phyloP scores from a whole-genome alignment of 345 rosid species.

The Microcos paniculata region DNA sequence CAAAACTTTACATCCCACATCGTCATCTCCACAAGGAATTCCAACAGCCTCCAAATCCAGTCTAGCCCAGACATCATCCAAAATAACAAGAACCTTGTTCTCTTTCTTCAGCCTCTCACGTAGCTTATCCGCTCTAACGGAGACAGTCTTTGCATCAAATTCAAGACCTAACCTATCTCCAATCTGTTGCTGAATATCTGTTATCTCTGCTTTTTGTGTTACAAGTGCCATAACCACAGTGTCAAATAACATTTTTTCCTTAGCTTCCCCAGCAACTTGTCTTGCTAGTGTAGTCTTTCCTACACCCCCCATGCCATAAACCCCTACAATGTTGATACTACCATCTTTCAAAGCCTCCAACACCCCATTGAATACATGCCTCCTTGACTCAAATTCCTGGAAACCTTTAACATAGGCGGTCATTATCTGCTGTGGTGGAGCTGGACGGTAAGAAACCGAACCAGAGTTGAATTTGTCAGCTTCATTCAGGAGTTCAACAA shows the following conservation, averaged over 20 bases:
- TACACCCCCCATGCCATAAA: slow-evolving; percentile 23
- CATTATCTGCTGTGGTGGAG: neutral
- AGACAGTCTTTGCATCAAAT: neutral
- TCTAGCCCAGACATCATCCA: slow-evolving; percentile 7
- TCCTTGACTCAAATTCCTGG: neutral
- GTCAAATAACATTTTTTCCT: slow-evolving; percentile 12
- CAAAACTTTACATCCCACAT: neutral
- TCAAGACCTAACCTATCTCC: neutral
- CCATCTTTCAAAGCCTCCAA: neutral
- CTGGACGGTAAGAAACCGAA: neutral
- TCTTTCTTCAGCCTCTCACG: neutral
- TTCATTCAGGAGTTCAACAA: slow-evolving; percentile 7
- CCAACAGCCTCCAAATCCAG: neutral
- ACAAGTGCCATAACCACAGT: slow-evolving; percentile 8
- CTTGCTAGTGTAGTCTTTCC: slow-evolving; percentile 24
- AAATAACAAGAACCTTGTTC: neutral
- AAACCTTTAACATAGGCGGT: neutral
- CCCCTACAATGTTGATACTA: slow-evolving; percentile 12
- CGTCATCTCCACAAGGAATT: neutral
- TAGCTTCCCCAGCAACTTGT: slow-evolving; percentile 1
- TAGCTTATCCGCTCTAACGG: neutral
- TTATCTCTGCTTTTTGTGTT: neutral
- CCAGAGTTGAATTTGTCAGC: neutral
- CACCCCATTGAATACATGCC: neutral
- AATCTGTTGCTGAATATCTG: slow-evolving; percentile 7